A percentile compares a stretch with the other conserved stretches of the same genome.
Conservation (phyloP, 78 protist species). For the Tieghemostelium lacteum region DNA sequence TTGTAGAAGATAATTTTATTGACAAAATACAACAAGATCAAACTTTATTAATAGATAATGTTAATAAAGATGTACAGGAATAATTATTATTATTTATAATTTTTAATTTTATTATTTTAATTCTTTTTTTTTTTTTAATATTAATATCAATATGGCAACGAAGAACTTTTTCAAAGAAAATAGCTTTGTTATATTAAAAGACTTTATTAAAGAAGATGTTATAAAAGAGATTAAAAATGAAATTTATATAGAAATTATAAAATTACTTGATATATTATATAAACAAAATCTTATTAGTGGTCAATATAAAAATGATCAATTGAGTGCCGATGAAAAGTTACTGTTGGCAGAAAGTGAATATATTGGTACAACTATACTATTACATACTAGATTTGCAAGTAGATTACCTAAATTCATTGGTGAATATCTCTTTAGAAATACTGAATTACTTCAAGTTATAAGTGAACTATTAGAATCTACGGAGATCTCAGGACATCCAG, state of each 20-base stretch:
- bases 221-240: conserved; percentile 1
- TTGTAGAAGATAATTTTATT: not conserved
- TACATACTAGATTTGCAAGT: conserved; percentile 54
- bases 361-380: conserved; percentile 42
- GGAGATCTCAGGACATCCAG: conserved; percentile 67
- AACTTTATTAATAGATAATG: too few species aligned
- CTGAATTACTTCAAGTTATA: not conserved
- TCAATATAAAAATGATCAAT: not conserved
- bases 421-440: not conserved
- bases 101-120: too few species aligned
- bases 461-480: not conserved
- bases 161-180: conserved; percentile 22
- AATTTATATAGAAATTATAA: not conserved
- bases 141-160: too few species aligned
- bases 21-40: not conserved
- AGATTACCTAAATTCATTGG: conserved; percentile 35
- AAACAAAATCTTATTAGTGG: not conserved
- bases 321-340: not conserved
- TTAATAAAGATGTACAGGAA: not conserved
- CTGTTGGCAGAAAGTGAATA: conserved; percentile 4
- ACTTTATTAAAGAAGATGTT: not conserved
- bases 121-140: too few species aligned
- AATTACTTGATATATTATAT: not conserved
- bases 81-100: too few species aligned
- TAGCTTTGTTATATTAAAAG: conserved; percentile 9